These are phyloP conservation scores for Trichoderma guizhouense DNA, from an alignment of 2,329 filamentous ascomycete species.

Conservation along the genomic window DNA sequence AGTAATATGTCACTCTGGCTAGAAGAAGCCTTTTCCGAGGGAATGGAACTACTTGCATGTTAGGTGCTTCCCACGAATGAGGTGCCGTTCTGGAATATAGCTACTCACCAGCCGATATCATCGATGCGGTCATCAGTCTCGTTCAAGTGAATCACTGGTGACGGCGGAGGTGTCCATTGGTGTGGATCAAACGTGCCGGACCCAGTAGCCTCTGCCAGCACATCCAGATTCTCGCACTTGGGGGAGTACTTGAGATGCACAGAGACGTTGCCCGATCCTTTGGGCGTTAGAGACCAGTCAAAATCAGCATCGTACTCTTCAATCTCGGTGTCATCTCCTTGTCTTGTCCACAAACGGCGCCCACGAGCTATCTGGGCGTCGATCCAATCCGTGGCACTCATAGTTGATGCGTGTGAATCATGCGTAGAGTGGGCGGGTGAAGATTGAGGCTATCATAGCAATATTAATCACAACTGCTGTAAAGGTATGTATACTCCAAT, in stretches of 20 bases:
- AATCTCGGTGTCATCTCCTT: not conserved
- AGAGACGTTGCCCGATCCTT: not conserved
- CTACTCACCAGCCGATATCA: not conserved
- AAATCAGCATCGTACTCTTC: slow-evolving; percentile 19
- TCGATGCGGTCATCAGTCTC: not conserved
- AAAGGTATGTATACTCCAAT: not conserved
- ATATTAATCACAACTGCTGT: not conserved
- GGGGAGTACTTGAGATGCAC: slow-evolving; percentile 27
- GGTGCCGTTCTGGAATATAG: not conserved
- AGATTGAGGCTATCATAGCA: slow-evolving; percentile 1
- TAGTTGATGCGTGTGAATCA: slow-evolving; percentile 19
- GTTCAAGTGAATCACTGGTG: not conserved
- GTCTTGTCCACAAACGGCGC: slow-evolving; percentile 14
- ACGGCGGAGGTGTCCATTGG: slow-evolving; percentile 24
- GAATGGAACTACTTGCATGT: not conserved
- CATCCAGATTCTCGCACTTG: slow-evolving; percentile 25
- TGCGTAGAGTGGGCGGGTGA: slow-evolving; percentile 8
- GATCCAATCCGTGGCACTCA: slow-evolving; percentile 28
- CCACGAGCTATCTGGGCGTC: slow-evolving; percentile 28
- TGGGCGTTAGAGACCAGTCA: not conserved
- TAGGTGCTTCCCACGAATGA: not conserved
- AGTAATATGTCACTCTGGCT: not conserved
- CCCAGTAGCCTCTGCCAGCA: not conserved
- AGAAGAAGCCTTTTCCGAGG: not conserved
- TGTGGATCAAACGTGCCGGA: not conserved